Evolutionary conservation across 1,284 basidiomycete genomes (phyloP).

Genomic region (Cronartium ribicola): DNA sequence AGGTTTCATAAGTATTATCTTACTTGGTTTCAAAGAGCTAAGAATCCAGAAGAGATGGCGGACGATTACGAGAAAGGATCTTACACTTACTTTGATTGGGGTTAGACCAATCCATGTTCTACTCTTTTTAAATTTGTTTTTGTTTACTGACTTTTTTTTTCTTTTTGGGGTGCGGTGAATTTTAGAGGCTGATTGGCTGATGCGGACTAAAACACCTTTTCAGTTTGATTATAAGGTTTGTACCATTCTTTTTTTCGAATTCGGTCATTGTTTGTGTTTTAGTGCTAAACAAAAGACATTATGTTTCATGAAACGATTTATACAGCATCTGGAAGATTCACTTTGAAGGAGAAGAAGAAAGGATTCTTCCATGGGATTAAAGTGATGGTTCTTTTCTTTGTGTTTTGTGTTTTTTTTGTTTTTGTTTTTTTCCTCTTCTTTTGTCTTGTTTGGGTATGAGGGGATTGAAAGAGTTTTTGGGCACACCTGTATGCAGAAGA

Average conservation of each 20-base stretch:
- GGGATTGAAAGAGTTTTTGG: no score
- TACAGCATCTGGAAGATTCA: slow-evolving; percentile 16
- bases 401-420: not conserved
- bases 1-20: slow-evolving; percentile 99
- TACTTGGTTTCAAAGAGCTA: slow-evolving; percentile 99
- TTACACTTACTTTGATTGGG: slow-evolving; percentile 53
- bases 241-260: not conserved
- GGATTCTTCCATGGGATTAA: not conserved
- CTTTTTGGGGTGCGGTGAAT: not conserved
- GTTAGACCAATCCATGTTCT: slow-evolving; percentile 32
- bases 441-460: not conserved
- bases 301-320: no score
- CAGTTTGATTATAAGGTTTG: slow-evolving; percentile 42
- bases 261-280: no score
- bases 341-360: not conserved
- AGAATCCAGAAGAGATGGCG: slow-evolving; percentile 97
- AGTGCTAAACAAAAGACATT: not conserved
- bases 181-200: slow-evolving; percentile 41
- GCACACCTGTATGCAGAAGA: no score
- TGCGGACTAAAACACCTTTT: slow-evolving; percentile 40
- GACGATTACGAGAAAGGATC: slow-evolving; percentile 99
- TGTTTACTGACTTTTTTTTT: not conserved
- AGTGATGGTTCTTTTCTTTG: not conserved
- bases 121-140: not conserved
- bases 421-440: not conserved